These are phyloP conservation scores for Taphrina wiesneri DNA, from an alignment of 1,139 yeast species.

Conservation along the genomic window DNA sequence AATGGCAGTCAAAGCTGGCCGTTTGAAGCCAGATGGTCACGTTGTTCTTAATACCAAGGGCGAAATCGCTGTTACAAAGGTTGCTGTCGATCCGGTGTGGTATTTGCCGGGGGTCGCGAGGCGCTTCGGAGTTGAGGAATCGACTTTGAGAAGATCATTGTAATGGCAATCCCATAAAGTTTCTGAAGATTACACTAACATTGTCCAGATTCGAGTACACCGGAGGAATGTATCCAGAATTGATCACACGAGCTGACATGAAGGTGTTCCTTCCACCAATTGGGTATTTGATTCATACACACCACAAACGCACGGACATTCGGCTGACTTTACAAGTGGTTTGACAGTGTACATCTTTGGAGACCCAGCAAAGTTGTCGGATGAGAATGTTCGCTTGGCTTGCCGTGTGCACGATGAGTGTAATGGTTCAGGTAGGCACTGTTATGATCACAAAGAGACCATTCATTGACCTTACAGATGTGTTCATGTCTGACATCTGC, in stretches of 20 bases:
- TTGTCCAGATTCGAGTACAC: slow-evolving; percentile 54
- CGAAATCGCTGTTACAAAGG: slow-evolving; percentile 60
- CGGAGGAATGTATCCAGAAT: slow-evolving; percentile 65
- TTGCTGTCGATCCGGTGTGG: slow-evolving; percentile 70
- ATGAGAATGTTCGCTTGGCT: slow-evolving; percentile 54
- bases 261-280: slow-evolving; percentile 56
- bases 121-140: slow-evolving; percentile 58
- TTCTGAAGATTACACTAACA: not conserved
- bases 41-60: slow-evolving; percentile 59
- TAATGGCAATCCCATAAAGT: not conserved
- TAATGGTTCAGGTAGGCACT: slow-evolving; percentile 44
- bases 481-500: slow-evolving; percentile 64
- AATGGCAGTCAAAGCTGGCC: slow-evolving; percentile 56
- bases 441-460: slow-evolving; percentile 40
- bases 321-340: slow-evolving; percentile 49
- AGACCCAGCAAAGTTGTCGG: slow-evolving; percentile 55
- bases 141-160: slow-evolving; percentile 57
- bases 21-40: slow-evolving; percentile 57
- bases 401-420: slow-evolving; percentile 65
- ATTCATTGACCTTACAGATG: slow-evolving; percentile 53
- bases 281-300: not conserved
- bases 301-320: not conserved
- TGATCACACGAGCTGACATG: slow-evolving; percentile 62
- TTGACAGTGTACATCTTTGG: slow-evolving; percentile 64
- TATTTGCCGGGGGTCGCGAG: slow-evolving; percentile 64